Base-by-base conservation (phyloP, 2,329 filamentous ascomycete genomes). In the Parasarocladium wereldwijsianum region DNA sequence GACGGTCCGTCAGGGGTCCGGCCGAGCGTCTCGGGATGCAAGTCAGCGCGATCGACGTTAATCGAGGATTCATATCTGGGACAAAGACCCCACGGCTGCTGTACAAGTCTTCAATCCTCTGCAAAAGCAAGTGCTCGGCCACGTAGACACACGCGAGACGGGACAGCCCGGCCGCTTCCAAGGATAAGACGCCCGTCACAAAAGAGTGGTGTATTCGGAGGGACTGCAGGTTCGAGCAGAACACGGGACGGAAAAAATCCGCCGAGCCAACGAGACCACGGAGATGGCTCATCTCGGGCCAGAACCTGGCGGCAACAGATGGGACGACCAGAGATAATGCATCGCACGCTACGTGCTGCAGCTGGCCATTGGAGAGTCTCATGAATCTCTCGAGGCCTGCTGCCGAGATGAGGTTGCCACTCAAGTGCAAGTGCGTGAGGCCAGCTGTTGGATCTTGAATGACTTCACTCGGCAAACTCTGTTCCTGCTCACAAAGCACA, bases 121-220 rank as follows among this genome's bases (percentile, higher is more conserved):
- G 47, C 8, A 55, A 52, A 23, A 71, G 40, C 2, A 41, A 37
- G 0, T 49, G 60, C 41, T 71, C 65, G 4, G 64, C 58, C 6
- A 64, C 35, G 38, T 55, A 57, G 7, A 54, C 24, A 3, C 52
- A 43, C 7, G 49, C 45, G 33, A 55, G 38, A 3, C 44, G 38
- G 3, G 56, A 53, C 4, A 62, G 39, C 8, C 47, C 49, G 1
- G 53, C 46, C 6, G 53, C 45, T 4, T 51, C 35, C 4, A 71
- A 37, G 0, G 59, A 61, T 2, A 62, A 64, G 7, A 68, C 53
- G 23, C 60, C 57, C 0, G 71, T 76, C 5, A 76, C 58, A 2
- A 74, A 38, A 0, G 70, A 75, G 42, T 76, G 71, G 30, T 76
- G 71, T 5, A 72, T 50, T 9, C 63, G 59, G 2, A 76, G 46